A percentile compares a stretch with the other conserved stretches of the same genome.
Evolutionary conservation across 2,329 filamentous ascomycete species (phyloP).

Genomic region (Monosporascus sp.): DNA sequence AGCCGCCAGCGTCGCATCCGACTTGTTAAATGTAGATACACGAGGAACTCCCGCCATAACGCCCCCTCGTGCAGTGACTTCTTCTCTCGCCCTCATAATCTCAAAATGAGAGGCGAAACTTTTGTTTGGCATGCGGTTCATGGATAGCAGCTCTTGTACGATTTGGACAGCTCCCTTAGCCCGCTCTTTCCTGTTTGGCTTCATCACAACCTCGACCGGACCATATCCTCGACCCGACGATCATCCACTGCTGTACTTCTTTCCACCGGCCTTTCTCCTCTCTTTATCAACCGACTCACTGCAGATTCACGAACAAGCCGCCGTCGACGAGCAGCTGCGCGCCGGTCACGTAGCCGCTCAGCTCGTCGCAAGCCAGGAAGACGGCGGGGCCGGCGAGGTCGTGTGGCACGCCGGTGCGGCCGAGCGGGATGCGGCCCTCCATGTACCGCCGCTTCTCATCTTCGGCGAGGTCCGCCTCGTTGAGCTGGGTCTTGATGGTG

Average conservation of each 20-base stretch:
- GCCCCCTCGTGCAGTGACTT: too few relatives aligned
- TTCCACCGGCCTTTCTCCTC: too few relatives aligned
- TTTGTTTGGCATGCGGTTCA: too few relatives aligned
- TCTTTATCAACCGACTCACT: slow-evolving; percentile 38
- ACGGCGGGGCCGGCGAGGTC: slow-evolving; percentile 82
- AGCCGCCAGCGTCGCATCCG: too few relatives aligned
- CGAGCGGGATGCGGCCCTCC: slow-evolving; percentile 76
- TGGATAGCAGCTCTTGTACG: too few relatives aligned
- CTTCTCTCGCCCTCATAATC: too few relatives aligned
- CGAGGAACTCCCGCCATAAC: too few relatives aligned
- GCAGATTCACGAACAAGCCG: slow-evolving; percentile 83
- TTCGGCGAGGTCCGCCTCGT: slow-evolving; percentile 75
- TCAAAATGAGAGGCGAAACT: too few relatives aligned
- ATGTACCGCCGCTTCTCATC: slow-evolving; percentile 70
- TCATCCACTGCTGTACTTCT: neutral
- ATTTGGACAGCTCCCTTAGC: too few relatives aligned
- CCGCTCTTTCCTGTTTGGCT: too few relatives aligned
- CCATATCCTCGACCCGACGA: neutral
- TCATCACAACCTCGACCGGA: too few relatives aligned
- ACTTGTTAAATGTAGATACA: too few relatives aligned
- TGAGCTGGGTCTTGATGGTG: slow-evolving; percentile 78
- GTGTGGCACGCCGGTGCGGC: slow-evolving; percentile 63
- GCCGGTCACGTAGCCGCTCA: slow-evolving; percentile 78
- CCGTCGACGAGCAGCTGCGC: slow-evolving; percentile 84
- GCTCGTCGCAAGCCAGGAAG: slow-evolving; percentile 72